These are phyloP conservation scores for Claviceps purpurea DNA, from an alignment of 2,329 filamentous ascomycete genomes.

Conservation along the genomic window DNA sequence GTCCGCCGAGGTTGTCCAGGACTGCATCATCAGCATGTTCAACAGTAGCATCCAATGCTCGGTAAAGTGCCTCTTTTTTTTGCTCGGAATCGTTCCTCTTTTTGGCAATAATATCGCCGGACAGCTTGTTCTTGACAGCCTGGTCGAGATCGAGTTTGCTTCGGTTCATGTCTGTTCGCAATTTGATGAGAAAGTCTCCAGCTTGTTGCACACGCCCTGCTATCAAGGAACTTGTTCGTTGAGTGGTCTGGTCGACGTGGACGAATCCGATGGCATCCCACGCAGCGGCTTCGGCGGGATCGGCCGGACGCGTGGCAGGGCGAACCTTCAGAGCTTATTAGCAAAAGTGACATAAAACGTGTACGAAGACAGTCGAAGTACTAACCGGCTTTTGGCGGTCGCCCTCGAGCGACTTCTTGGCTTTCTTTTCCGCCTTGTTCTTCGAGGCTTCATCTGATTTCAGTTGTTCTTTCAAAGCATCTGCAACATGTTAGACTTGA, in stretches of 20 bases:
- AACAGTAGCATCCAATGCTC: conserved; percentile 39
- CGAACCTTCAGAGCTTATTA: conserved; percentile 19
- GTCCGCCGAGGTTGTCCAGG: conserved; percentile 43
- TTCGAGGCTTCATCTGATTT: conserved; percentile 31
- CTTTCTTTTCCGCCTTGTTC: conserved; percentile 32
- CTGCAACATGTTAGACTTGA: conserved; percentile 7
- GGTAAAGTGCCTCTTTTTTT: conserved; percentile 35
- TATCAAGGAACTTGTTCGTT: conserved; percentile 25
- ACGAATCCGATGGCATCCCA: conserved; percentile 42
- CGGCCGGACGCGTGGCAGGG: conserved; percentile 28
- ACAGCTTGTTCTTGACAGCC: conserved; percentile 27
- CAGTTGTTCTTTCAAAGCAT: conserved; percentile 32
- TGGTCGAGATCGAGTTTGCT: conserved; percentile 32
- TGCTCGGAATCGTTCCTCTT: conserved; percentile 28
- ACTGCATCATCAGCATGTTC: conserved; percentile 41
- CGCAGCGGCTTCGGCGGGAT: conserved; percentile 32
- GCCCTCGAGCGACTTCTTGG: conserved; percentile 28
- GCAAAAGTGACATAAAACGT: background rate
- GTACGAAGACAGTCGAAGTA: background rate
- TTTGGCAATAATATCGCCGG: conserved; percentile 21
- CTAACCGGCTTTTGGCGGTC: conserved; percentile 27
- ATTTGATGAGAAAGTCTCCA: conserved; percentile 34
- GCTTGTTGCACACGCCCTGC: conserved; percentile 37
- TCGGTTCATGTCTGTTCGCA: conserved; percentile 34
- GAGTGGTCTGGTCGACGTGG: conserved; percentile 28